Conservation (phyloP, 2,329 filamentous ascomycete genomes). For the Pestalotiopsis sp. region DNA sequence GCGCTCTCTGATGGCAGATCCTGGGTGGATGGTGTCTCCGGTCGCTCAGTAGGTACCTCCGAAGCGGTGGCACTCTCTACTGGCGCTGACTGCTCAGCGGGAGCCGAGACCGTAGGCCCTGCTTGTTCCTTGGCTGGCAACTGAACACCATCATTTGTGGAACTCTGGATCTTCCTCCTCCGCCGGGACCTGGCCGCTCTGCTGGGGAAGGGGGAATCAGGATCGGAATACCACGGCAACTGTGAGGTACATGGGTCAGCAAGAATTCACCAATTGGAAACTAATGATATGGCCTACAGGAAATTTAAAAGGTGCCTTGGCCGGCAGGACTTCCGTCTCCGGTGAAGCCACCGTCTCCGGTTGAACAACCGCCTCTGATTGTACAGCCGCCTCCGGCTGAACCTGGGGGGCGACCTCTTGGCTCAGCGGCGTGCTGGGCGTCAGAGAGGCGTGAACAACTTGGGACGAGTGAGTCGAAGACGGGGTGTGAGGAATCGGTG, state of each 20-base stretch:
- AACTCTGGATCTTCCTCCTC: constrained; percentile 39
- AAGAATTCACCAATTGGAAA: not conserved
- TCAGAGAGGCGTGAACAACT: constrained; percentile 42
- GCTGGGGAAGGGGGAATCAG: constrained; percentile 54
- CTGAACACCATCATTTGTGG: constrained; percentile 42
- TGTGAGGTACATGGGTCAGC: constrained; percentile 35
- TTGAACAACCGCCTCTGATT: too few relatives aligned
- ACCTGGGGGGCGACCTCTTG: constrained; percentile 23
- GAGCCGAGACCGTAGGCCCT: constrained; percentile 22
- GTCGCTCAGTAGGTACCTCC: constrained; percentile 19
- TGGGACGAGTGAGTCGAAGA: constrained; percentile 55
- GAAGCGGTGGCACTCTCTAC: constrained; percentile 11
- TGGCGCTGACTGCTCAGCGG: constrained; percentile 18
- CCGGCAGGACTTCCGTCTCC: constrained; percentile 27
- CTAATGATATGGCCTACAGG: constrained; percentile 47
- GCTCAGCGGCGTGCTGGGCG: constrained; percentile 49
- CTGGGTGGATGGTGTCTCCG: constrained; percentile 35
- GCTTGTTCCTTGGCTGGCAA: constrained; percentile 45
- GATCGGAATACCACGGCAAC: constrained; percentile 62
- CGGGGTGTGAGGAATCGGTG: constrained; percentile 51
- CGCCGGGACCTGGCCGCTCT: constrained; percentile 44
- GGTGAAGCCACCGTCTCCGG: constrained; percentile 16
- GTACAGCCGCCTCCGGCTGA: not conserved
- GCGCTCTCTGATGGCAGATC: constrained; percentile 34
- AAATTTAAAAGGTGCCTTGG: constrained; percentile 42